Base-by-base conservation (phyloP, 345 rosid genomes). In the Eutrema heterophyllum region DNA sequence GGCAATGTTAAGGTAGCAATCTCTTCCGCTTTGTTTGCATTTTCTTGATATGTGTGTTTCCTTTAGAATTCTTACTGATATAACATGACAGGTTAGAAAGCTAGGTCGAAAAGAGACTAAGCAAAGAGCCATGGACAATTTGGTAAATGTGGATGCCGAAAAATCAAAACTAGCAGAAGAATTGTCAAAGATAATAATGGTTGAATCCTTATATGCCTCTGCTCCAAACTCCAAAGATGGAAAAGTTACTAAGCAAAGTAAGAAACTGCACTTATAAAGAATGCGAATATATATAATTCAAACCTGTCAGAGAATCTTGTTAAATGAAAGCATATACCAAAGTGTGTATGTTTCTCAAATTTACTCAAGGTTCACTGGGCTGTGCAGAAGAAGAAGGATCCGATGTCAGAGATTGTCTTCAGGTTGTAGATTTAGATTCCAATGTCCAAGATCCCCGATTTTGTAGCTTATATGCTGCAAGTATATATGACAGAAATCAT, bases 391-490 rank as follows among this genome's bases (percentile, higher is more conserved):
- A 67, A 82, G 79, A 76, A 14, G 64, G 35, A 67, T 81, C 75
- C 38, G 36, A 16, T 38, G n/a, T n/a, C n/a, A n/a, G n/a, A n/a
- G n/a, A n/a, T n/a, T n/a, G n/a, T n/a, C n/a, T n/a, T n/a, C n/a
- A 81, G 73, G 40, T 91, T 21, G 70, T 82, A 59, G 86, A 93
- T 73, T 89, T 93, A 71, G 94, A 91, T 82, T 83, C 87, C 68
- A 79, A 84, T 65, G 21, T 69, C 9, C 81, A 82, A 76, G 92
- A 86, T 86, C 91, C 92, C 38, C 86, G 57, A 75, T 69, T 71
- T 35, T 86, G 92, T 84, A 80, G 88, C 70, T 56, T 83, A 49
- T 93, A 91, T 81, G 97, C 89, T 71, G 72, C 86, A 55, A 89
- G 83, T 13, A 91, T 93, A 69, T 86, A 82, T 74, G 79, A 78